Evolutionary conservation across 495 filamentous ascomycete species (phyloP), one percentile per base, ranked within the genome.

Genomic region (Tuber calosporum): DNA sequence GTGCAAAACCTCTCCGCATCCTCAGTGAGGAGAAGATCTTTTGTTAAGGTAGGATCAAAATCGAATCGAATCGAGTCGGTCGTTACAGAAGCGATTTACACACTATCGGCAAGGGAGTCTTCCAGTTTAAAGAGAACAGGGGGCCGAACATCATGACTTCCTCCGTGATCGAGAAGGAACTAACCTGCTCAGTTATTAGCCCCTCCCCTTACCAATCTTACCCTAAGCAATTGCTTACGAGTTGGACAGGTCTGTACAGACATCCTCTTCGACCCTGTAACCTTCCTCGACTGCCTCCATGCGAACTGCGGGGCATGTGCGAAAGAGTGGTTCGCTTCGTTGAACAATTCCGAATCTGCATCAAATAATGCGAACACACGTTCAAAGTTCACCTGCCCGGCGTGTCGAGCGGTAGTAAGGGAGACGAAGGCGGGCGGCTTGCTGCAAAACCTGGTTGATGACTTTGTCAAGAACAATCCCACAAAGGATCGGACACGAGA

Each of bases 261-360:
- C 81, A 86, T 98, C 70, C 91, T 99, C 75, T 96, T 92, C 85
- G 92, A 97, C 82, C 95, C 95, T 30, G 88, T 98, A 74, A 97
- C 94, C 41, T 91, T 97, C 74, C 92, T 99, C 81, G 92, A 98
- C 85, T 99, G 95, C 82, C 89, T 99, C 1, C 95, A 99, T 84
- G 96, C 94, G 48, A 98, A 95, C 84, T 98, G 95, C 84, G 95
- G 93, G 72, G 90, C 91, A 40, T 99, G 95, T 81, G 82, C 97
- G 74, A 96, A 96, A 83, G 90, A 93, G 83, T 98, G 95, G 95
- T 99, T 99, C 84, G 86, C 85, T 69, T 89, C 84, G 71, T 86
- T 88, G 70, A 86, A 87, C 30, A 83, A 71, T 73, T 62, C 53
- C 53, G 53, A 15, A 6, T 58, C 48, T 2, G 2, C 48, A 26